phyloP scores from a whole-genome alignment of 208 protist genomes.

The Herpetomonas tarakana region DNA sequence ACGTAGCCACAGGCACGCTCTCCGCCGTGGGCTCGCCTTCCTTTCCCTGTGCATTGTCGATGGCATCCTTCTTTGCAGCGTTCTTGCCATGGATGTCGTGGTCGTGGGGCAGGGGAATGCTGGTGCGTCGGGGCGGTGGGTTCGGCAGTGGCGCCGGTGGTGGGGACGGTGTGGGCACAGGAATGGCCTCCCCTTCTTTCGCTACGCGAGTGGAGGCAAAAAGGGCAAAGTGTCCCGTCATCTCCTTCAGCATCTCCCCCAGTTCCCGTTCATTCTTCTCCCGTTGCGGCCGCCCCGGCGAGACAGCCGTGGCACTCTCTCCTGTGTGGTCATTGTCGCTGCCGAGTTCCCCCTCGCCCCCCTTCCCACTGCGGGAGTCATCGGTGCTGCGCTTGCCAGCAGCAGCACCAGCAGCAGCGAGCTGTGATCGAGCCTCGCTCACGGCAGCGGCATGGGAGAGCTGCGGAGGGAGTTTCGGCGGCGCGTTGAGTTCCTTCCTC shows the following conservation, averaged over 20 bases:
- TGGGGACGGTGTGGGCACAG: neutral
- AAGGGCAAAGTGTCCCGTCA: constrained; percentile 23
- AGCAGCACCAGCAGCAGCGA: no score
- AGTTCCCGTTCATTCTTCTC: constrained; percentile 11
- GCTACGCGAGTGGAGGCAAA: constrained; percentile 2
- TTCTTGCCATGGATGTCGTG: no score
- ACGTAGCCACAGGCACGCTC: neutral
- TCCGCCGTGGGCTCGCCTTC: neutral
- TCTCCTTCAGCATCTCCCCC: constrained; percentile 29
- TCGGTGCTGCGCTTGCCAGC: no score
- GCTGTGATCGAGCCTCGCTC: no score
- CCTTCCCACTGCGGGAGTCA: no score
- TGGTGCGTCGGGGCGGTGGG: neutral
- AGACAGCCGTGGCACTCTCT: no score
- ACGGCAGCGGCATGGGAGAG: constrained; percentile 1
- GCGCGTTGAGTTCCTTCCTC: neutral
- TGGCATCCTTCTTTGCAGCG: no score
- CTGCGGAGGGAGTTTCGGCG: neutral
- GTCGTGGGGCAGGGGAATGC: no score
- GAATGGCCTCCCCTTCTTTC: neutral
- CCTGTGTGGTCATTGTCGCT: no score
- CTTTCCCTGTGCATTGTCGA: no score
- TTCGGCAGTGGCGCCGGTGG: neutral
- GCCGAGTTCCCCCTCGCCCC: no score
- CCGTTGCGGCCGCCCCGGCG: no score